Conservation (phyloP, 345 rosid species). For the Microthlaspi erraticum region DNA sequence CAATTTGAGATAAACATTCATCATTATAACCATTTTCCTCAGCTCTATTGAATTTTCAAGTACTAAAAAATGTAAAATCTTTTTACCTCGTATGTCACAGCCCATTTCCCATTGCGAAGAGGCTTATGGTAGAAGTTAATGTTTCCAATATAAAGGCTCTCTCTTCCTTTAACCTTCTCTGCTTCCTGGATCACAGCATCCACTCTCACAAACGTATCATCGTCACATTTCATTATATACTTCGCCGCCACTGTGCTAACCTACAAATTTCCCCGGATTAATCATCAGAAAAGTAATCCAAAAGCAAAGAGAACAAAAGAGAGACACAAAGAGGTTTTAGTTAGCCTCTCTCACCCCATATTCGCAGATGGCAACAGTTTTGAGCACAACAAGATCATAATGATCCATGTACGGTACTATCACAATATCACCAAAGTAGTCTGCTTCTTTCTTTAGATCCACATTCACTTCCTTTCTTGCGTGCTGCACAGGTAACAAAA, state of each 20-base stretch:
- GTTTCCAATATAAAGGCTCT: slow-evolving; percentile 85
- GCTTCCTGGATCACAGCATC: slow-evolving; percentile 80
- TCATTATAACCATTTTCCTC: background rate
- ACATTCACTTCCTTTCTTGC: slow-evolving; percentile 87
- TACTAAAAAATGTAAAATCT: background rate
- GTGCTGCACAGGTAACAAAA: slow-evolving; percentile 53
- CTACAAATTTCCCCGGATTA: slow-evolving; percentile 18
- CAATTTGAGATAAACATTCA: background rate
- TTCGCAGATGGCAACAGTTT: slow-evolving; percentile 97
- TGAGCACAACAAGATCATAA: slow-evolving; percentile 92
- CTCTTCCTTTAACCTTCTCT: slow-evolving; percentile 60
- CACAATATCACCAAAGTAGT: slow-evolving; percentile 91
- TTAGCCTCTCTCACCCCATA: slow-evolving; percentile 64
- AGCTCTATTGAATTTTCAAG: background rate
- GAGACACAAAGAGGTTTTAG: background rate
- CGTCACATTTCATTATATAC: slow-evolving; percentile 92
- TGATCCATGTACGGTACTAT: slow-evolving; percentile 97
- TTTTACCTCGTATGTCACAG: slow-evolving; percentile 92
- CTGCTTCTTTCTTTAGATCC: slow-evolving; percentile 89
- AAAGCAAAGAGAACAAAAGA: background rate
- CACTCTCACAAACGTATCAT: slow-evolving; percentile 90
- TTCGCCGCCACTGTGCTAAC: slow-evolving; percentile 50
- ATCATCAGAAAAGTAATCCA: slow-evolving; percentile 1
- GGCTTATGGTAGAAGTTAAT: slow-evolving; percentile 93
- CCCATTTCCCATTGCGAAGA: slow-evolving; percentile 94